Percentiles rank a stretch among this genome's conserved stretches.
Evolutionary conservation across 768 basidiomycete species (phyloP).

Genomic region (Suillus weaverae): DNA sequence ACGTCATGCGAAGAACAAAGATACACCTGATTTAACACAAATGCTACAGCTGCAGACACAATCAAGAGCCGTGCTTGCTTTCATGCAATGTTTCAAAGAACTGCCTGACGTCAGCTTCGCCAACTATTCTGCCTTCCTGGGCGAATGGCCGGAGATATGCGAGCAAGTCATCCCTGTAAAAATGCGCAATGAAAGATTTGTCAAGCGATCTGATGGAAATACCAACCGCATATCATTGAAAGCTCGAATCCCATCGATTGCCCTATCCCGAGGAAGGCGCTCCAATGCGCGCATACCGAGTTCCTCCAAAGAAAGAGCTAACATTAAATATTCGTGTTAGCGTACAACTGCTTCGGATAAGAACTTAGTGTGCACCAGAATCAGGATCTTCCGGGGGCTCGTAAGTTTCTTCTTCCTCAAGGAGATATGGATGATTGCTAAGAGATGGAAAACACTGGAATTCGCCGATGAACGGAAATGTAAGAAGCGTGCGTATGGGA

Average conservation of each 20-base stretch:
- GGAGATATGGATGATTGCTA: slow-evolving; percentile 54
- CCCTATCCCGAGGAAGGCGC: slow-evolving; percentile 73
- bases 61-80: slow-evolving; percentile 9
- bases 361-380: slow-evolving; percentile 48
- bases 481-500: slow-evolving; percentile 5
- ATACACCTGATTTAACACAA: neutral
- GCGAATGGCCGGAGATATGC: slow-evolving; percentile 79
- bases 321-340: neutral
- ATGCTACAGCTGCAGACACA: neutral
- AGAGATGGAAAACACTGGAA: slow-evolving; percentile 60
- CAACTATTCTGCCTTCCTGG: slow-evolving; percentile 70
- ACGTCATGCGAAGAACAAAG: neutral
- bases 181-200: neutral
- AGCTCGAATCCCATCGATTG: slow-evolving; percentile 81
- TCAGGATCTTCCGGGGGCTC: slow-evolving; percentile 88
- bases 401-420: slow-evolving; percentile 81
- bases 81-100: slow-evolving; percentile 63
- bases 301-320: slow-evolving; percentile 79
- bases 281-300: slow-evolving; percentile 78
- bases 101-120: slow-evolving; percentile 64
- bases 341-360: neutral
- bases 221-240: slow-evolving; percentile 81
- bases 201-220: neutral
- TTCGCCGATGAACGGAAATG: slow-evolving; percentile 7
- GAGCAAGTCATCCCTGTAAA: slow-evolving; percentile 63